These are phyloP conservation scores for Babesia caballi DNA, from an alignment of 169 alveolate species.

Conservation along the genomic window DNA sequence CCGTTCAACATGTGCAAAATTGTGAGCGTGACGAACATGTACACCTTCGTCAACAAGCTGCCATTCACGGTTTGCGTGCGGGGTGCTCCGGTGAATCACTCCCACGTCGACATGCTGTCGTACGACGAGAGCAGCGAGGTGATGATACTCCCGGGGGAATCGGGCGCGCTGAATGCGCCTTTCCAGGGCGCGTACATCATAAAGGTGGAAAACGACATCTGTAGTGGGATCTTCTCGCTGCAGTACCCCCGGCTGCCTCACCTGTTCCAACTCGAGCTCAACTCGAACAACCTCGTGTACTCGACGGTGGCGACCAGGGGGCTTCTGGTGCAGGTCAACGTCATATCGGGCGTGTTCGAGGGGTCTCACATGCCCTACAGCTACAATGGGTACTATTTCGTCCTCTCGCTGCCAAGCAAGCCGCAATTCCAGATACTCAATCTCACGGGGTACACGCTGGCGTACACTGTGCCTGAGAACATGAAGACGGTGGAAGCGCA, in stretches of 20 bases:
- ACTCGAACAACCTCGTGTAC: slow-evolving; percentile 29
- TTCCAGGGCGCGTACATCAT: slow-evolving; percentile 51
- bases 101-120: slow-evolving; percentile 4
- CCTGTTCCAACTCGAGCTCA: slow-evolving; percentile 71
- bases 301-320: slow-evolving; percentile 56
- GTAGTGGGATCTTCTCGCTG: slow-evolving; percentile 70
- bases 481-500: slow-evolving; percentile 55
- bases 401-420: slow-evolving; percentile 72
- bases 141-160: slow-evolving; percentile 56
- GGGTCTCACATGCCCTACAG: slow-evolving; percentile 77
- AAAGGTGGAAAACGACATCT: slow-evolving; percentile 35
- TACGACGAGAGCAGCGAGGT: slow-evolving; percentile 1
- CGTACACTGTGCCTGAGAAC: slow-evolving; percentile 67
- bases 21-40: slow-evolving; percentile 75
- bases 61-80: slow-evolving; percentile 74
- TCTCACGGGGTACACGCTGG: slow-evolving; percentile 71
- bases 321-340: slow-evolving; percentile 71
- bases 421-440: slow-evolving; percentile 79
- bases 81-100: slow-evolving; percentile 28
- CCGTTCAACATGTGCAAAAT: slow-evolving; percentile 76
- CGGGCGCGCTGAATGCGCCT: slow-evolving; percentile 53
- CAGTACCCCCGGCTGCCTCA: slow-evolving; percentile 74
- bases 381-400: slow-evolving; percentile 77
- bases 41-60: slow-evolving; percentile 73
- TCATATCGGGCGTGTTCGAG: slow-evolving; percentile 77